phyloP scores from a whole-genome alignment of 495 filamentous ascomycete species.

The Jackrogersella minutella region DNA sequence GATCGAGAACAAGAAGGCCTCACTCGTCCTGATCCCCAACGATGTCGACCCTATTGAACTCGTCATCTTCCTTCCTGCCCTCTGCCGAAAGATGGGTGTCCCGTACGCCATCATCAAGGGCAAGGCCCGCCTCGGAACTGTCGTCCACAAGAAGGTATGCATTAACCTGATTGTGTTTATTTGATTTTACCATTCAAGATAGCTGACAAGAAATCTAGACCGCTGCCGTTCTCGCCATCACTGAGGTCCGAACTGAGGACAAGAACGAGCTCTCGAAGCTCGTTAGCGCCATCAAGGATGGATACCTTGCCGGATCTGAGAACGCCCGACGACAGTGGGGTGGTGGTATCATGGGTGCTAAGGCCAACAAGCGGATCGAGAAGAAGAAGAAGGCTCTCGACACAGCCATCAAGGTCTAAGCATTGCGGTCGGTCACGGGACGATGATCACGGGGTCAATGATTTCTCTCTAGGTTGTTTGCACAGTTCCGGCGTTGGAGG shows the following conservation, averaged over 20 bases:
- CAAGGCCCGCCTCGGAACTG: constrained; percentile 97
- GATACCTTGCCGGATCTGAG: constrained; percentile 95
- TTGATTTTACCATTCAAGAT: background rate
- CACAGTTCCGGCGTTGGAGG: constrained; percentile 49
- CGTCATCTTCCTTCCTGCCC: constrained; percentile 97
- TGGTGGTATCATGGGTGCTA: constrained; percentile 99
- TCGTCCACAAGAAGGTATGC: constrained; percentile 97
- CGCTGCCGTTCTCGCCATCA: constrained; percentile 92
- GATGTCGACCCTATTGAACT: constrained; percentile 99
- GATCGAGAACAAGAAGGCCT: constrained; percentile 99
- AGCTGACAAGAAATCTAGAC: constrained; percentile 69
- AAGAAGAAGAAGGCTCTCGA: constrained; percentile 98
- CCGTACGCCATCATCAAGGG: constrained; percentile 99
- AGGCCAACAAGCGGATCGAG: constrained; percentile 90
- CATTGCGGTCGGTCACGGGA: constrained; percentile 34
- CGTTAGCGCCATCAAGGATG: constrained; percentile 95
- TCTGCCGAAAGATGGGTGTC: constrained; percentile 99
- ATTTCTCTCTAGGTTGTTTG: constrained; percentile 37
- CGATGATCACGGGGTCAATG: too few species aligned
- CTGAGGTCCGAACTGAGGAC: constrained; percentile 96
- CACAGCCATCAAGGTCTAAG: constrained; percentile 92
- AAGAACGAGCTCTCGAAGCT: constrained; percentile 97
- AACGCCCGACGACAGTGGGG: constrained; percentile 94
- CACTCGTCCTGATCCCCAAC: constrained; percentile 96
- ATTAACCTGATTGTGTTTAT: background rate